Base-by-base conservation (phyloP, 169 alveolate species). In the Sarcocystis neurona region DNA sequence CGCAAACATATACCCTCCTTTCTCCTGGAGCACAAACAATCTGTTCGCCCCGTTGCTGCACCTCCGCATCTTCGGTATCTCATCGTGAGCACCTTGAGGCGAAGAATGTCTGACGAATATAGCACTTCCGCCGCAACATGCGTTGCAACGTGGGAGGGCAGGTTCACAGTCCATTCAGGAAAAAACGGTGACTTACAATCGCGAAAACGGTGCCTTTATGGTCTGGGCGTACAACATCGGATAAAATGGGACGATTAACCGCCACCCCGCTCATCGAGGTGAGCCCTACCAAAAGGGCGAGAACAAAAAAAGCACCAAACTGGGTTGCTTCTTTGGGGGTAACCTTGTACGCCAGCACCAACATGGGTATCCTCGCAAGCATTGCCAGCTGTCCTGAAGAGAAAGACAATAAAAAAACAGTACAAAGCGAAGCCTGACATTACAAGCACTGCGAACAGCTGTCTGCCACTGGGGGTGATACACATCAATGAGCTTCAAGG, bases 181-280 rank as follows among this genome's bases (percentile, higher is more conserved):
- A 47, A 6, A 37, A 20, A n/a, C n/a, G n/a, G n/a, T 72, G 46
- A 46, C 95, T 89, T 77, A 92, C 97, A 46, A 95, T 89, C 0
- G 97, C 94, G 48, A 94, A 93, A 30, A 96, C 96, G 27, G 98
- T 95, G n/a, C 97, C 98, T 74, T 96, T 95, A 91, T 95, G 95
- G 87, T 96, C 94, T 44, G 98, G 97, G 80, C 94, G 91, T n/a
- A 96, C 97, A 56, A 97, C 96, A 47, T 96, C 98, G 2, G 98
- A 94, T 53, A 97, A 92, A 8, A 97, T 94, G 8, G 98, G 97
- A 78, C 98, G 86, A 79, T 95, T 97, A 50, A 97, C 97, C 6
- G 97, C 97, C 74, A 95, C 97, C 27, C 97, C 98, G 27, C 98
- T 96, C 90, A 97, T 94, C n/a, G 97, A 95, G 30, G 97, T 91